Evolutionary conservation across 495 filamentous ascomycete species (phyloP), one percentile per base, ranked within the genome.

Genomic region (Cudoniella acicularis): DNA sequence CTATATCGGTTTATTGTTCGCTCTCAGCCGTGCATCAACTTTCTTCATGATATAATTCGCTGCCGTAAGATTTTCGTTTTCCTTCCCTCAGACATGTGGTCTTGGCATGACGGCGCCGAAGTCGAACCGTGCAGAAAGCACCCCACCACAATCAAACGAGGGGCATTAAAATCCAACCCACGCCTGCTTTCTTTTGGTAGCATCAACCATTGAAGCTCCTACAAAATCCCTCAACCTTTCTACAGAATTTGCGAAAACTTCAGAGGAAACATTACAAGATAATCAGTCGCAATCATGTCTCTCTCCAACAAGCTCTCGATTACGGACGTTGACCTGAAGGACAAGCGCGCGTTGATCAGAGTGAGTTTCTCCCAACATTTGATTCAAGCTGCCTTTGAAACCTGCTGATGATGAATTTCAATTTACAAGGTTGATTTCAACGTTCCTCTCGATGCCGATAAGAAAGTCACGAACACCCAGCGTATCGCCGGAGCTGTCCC

Each of bases 291-390:
- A 52, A 87, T 70, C 61, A 99, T 99, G 94, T 97, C 95, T 85
- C 90, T 99, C 72, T 88, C 91, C 60, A 97, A 87, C 83, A 99
- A 98, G 83, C 89, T 99, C 70, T 87, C 90, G 54, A 96, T 98
- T 77, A 89, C 87, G 54, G 93, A 97, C 63, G 86, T 92, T 68
- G 93, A 99, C 77, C 85, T 98, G 73, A 95, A 95, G 84, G 92
- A 82, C 82, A 99, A 98, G 85, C 85, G 93, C 70, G 92, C 97
- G 73, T 83, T 99, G 69, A 96, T 99, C 72, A 87, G 94, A 65
- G 94, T 96, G 84, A 67, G 90, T 81, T 52, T 22, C 23, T 27
- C 23, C 20, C 45, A 13, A 24, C 10, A 54, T 21, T 9, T 21
- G 18, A 50, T 10, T 8, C 3, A 23, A 23, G n/a, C 23, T 4